Evolutionary conservation across 495 filamentous ascomycete species (phyloP).

Genomic region (Hyphodiscus hymeniophilus): DNA sequence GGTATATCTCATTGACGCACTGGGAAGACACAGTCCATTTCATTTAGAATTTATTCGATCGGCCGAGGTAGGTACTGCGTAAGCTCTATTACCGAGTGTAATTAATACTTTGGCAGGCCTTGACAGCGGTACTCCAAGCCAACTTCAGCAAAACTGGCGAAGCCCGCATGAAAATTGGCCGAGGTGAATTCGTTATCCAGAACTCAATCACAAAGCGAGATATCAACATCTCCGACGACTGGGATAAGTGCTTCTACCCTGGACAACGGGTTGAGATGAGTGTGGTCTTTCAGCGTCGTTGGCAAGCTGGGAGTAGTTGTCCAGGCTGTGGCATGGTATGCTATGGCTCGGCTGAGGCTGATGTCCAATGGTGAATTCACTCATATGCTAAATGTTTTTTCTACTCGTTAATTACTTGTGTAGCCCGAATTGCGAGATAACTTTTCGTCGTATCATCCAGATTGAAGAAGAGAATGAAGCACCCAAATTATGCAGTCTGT

Average conservation of each 20-base stretch:
- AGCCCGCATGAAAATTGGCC: conserved; percentile 13
- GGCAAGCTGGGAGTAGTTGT: neutral
- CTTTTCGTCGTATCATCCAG: too few relatives aligned
- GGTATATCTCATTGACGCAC: conserved; percentile 25
- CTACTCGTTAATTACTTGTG: too few relatives aligned
- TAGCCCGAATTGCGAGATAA: too few relatives aligned
- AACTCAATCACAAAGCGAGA: conserved; percentile 15
- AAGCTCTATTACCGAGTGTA: too few relatives aligned
- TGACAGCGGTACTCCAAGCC: conserved; percentile 12
- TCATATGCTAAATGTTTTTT: too few relatives aligned
- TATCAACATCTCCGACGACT: conserved; percentile 13
- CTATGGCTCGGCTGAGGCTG: neutral
- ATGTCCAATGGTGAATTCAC: too few relatives aligned
- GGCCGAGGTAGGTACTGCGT: conserved; percentile 17
- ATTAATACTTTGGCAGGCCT: too few relatives aligned
- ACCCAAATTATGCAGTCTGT: too few relatives aligned
- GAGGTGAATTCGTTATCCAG: conserved; percentile 20
- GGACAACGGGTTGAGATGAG: conserved; percentile 24
- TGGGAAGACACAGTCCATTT: conserved; percentile 22
- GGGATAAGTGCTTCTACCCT: conserved; percentile 22
- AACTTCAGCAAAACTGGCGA: conserved; percentile 14
- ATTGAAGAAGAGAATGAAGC: too few relatives aligned
- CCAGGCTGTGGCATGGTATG: neutral
- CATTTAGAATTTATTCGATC: conserved; percentile 24
- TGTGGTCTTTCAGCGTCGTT: conserved; percentile 24